These are phyloP conservation scores for Solanum aculeatissimum DNA, from an alignment of 305 asterid genomes.

Conservation along the genomic window DNA sequence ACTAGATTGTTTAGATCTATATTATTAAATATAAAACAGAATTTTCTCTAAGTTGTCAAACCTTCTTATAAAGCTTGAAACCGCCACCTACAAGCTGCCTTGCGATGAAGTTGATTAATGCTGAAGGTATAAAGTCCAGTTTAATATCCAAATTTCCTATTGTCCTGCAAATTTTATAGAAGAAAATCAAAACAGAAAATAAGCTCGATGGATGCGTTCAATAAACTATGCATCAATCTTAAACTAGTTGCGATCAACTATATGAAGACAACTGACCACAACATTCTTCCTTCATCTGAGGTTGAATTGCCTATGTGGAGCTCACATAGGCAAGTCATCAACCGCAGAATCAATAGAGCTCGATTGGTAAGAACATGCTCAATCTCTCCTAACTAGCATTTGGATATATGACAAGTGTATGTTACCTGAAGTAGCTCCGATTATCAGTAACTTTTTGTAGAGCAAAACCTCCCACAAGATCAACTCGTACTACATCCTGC, in stretches of 20 bases:
- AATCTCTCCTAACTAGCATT: neutral
- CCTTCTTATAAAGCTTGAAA: constrained; percentile 92
- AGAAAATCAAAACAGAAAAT: neutral
- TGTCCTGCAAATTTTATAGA: constrained; percentile 39
- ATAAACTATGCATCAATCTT: neutral
- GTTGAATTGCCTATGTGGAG: neutral
- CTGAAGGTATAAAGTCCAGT: constrained; percentile 64
- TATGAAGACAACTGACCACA: neutral
- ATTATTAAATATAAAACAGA: neutral
- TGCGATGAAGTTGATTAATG: constrained; percentile 68
- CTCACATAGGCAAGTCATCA: neutral
- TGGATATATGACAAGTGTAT: neutral
- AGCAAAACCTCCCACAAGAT: constrained; percentile 79
- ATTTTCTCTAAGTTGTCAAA: constrained; percentile 2
- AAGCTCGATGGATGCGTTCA: neutral
- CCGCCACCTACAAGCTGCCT: constrained; percentile 92
- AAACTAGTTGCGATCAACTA: neutral
- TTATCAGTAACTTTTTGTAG: constrained; percentile 49
- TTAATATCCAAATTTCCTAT: constrained; percentile 78
- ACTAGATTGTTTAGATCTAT: neutral
- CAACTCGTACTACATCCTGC: constrained; percentile 67
- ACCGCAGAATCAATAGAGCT: neutral
- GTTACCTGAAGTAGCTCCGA: constrained; percentile 73
- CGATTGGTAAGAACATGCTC: neutral
- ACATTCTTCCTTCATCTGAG: neutral